These are phyloP conservation scores for Acer yangbiense DNA, from an alignment of 345 rosid genomes.

Conservation along the genomic window DNA sequence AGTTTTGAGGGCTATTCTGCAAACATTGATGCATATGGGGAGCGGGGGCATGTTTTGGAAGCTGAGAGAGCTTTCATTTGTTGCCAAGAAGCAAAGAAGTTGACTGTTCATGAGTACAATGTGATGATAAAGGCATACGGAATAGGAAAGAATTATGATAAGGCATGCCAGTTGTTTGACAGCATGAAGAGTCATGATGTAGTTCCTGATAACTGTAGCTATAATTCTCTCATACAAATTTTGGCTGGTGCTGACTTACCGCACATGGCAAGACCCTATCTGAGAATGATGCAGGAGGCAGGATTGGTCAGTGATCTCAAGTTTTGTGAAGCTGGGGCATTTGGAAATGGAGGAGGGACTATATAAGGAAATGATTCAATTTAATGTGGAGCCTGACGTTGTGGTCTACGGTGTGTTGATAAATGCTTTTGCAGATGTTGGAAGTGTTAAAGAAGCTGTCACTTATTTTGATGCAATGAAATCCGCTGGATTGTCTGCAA, in stretches of 20 bases:
- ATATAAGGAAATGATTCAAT: conserved; percentile 63
- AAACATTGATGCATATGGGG: conserved; percentile 81
- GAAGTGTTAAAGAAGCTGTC: conserved; percentile 63
- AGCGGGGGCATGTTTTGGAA: conserved; percentile 58
- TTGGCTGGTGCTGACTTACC: conserved; percentile 66
- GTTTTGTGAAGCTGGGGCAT: conserved; percentile 70
- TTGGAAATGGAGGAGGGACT: conserved; percentile 65
- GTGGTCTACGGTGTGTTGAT: conserved; percentile 78
- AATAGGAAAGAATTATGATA: conserved; percentile 49
- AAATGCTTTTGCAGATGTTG: conserved; percentile 79
- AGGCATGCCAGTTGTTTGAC: conserved; percentile 73
- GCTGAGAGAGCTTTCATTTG: conserved; percentile 66
- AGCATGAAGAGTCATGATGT: conserved; percentile 67
- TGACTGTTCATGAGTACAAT: conserved; percentile 69
- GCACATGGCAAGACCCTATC: conserved; percentile 50
- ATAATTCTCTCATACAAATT: conserved; percentile 67
- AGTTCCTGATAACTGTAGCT: conserved; percentile 72
- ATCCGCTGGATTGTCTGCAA: conserved; percentile 60
- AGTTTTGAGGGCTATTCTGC: conserved; percentile 83
- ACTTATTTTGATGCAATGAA: conserved; percentile 61
- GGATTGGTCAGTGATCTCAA: conserved; percentile 70
- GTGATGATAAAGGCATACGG: conserved; percentile 95
- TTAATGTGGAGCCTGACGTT: conserved; percentile 60
- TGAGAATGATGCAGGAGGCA: conserved; percentile 68
- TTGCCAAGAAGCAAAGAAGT: conserved; percentile 55